Conservation (phyloP, 495 filamentous ascomycete species). For the Penicillium verhagenii region DNA sequence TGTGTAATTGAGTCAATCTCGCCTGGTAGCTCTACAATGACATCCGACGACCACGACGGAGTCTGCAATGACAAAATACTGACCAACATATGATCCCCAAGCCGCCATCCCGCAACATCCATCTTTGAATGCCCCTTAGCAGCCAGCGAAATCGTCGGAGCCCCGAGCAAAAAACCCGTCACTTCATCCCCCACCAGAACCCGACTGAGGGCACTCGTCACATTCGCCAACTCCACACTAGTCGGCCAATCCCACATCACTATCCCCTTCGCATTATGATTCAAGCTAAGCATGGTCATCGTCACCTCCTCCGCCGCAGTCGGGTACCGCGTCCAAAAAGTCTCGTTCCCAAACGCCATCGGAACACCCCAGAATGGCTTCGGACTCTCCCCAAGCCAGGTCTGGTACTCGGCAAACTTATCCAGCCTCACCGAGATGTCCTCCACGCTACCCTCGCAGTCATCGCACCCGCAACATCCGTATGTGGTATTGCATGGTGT, state of each 20-base stretch:
- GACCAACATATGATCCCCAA: conserved; percentile 16
- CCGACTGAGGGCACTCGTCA: conserved; percentile 21
- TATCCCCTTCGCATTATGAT: conserved; percentile 58
- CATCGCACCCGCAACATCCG: conserved; percentile 72
- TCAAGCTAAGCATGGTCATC: conserved; percentile 61
- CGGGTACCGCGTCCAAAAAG: conserved; percentile 61
- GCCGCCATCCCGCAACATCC: conserved; percentile 17
- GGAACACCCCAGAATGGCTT: conserved; percentile 61
- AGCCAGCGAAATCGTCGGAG: conserved; percentile 8
- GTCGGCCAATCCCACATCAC: conserved; percentile 39
- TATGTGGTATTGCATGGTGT: conserved; percentile 63
- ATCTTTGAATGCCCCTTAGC: conserved; percentile 12
- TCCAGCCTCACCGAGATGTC: conserved; percentile 59
- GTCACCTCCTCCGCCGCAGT: conserved; percentile 53
- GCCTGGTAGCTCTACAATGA: conserved; percentile 8
- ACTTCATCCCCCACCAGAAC: conserved; percentile 16
- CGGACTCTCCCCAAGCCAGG: conserved; percentile 19
- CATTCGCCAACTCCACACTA: conserved; percentile 12
- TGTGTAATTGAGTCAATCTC: background rate
- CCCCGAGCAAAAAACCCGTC: conserved; percentile 17
- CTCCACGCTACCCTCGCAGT: conserved; percentile 54
- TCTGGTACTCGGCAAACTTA: conserved; percentile 37
- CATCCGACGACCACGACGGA: conserved; percentile 6
- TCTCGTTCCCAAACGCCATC: conserved; percentile 62
- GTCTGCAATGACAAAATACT: conserved; percentile 19